Evolutionary conservation across 257 asterid species (phyloP), one percentile per base, ranked within the genome.

Genomic region (Salvia splendens): DNA sequence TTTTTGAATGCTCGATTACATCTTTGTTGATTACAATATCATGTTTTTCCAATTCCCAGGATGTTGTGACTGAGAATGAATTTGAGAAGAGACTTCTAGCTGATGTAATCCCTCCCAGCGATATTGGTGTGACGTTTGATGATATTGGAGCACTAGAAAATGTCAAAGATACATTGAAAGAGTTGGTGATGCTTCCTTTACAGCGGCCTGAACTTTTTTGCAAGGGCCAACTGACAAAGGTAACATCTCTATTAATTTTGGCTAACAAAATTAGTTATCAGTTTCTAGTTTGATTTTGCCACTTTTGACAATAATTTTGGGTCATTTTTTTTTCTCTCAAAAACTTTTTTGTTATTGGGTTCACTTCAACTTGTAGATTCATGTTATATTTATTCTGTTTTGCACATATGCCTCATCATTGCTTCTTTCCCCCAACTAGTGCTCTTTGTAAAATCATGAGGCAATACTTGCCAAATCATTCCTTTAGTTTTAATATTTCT

Each of bases 141-240:
- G 97, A 91, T 83, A 86, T 91, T 73, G 97, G 97, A 75, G 97
- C 97, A 41, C 81, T 91, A 48, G 96, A 91, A 79, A 86, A 83
- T 82, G 96, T 90, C 68, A 90, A 90, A 68, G 97, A 90, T 76
- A 86, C 96, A 7, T 72, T 90, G 84, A 87, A 84, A 83, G 95
- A 90, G 82, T 74, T 90, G 80, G 97, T 91, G 83, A 91, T 91
- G 97, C 95, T 88, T 75, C 96, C 97, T 70, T 73, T 91, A 66
- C 97, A 84, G 73, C 82, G 96, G 66, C 97, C 97, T 2, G 97
- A 91, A 73, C 95, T 91, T 69, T 91, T 91, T 74, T 81, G 86
- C 86, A 91, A 88, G 85, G 92, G 97, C 75, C 95, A 88, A 79
- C 73, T 91, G 61, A 85, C 93, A 4, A 88, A 86, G 96, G 96